Evolutionary conservation across 768 basidiomycete genomes (phyloP), one percentile per base, ranked within the genome.

Genomic region (Mycena alexandri): DNA sequence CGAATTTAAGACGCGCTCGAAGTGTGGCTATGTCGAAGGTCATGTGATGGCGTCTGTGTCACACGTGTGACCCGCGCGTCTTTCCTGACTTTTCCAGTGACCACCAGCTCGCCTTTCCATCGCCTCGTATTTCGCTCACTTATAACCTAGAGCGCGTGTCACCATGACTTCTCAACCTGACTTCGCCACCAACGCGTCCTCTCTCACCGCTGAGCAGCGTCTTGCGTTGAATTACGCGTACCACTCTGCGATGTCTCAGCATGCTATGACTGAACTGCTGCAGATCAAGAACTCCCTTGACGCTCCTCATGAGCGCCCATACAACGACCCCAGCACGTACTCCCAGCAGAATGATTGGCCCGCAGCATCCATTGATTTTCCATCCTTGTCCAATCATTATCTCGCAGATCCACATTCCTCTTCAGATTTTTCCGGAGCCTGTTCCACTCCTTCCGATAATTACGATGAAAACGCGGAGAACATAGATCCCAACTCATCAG

Each of bases 401-500:
- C 24, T 29, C 14, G 33, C n/a, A 17, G 47, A 56, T 12, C 17
- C 47, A 14, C 13, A 58, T 46, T 59, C 55, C 25, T 13, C 29
- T 43, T 13, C 50, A 44, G n/a, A 59, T 22, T 56, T n/a, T 16
- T 67, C 54, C n/a, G 60, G 36, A 34, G 12, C 55, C 25, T 50
- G 19, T 22, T 69, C 68, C n/a, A 69, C 68, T 38, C 63, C 68
- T 13, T 69, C 68, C 14, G 50, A 59, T 13, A 6, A 41, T 34
- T 71, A 71, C 56, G 69, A 71, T n/a, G 65, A 67, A 58, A 46
- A 71, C 29, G 69, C 69, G 11, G 69, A 71, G 61, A 71, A 71
- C 51, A 63, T 71, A 16, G 53, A 71, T 61, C 65, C 65, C 17
- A 61, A 61, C 34, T 52, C 38, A 5, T 19, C 12, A 13, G 46